Evolutionary conservation across 768 basidiomycete genomes (phyloP).

Genomic region (Rhizopogon vulgaris): DNA sequence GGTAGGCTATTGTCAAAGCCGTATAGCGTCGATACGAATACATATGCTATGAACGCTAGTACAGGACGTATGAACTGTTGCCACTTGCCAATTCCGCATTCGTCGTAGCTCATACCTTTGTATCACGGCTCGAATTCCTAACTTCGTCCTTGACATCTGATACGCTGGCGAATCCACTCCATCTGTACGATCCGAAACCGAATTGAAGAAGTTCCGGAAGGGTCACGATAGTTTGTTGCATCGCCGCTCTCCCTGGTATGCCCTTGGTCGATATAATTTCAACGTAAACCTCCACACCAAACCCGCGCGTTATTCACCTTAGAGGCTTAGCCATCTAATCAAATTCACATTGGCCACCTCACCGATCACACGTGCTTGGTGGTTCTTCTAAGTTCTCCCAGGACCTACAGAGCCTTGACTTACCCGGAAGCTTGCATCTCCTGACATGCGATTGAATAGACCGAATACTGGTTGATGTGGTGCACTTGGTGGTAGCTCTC

Average conservation of each 20-base stretch:
- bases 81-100: neutral
- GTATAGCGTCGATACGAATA: neutral
- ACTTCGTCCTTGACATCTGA: neutral
- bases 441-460: neutral
- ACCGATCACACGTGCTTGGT: constrained; percentile 1
- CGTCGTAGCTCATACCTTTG: neutral
- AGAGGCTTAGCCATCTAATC: neutral
- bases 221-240: neutral
- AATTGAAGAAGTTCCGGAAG: neutral
- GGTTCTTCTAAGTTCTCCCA: neutral
- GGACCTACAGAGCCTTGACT: neutral
- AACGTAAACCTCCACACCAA: neutral
- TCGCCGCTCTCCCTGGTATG: neutral
- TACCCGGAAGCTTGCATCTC: neutral
- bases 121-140: neutral
- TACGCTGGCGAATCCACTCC: neutral
- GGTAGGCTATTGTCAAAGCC: neutral
- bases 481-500: neutral
- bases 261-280: neutral
- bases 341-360: neutral
- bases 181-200: neutral
- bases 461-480: neutral
- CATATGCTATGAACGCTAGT: neutral
- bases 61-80: neutral
- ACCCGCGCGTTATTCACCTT: neutral